phyloP scores from a whole-genome alignment of 805 yeast species.

The Monosporozyma solicola region DNA sequence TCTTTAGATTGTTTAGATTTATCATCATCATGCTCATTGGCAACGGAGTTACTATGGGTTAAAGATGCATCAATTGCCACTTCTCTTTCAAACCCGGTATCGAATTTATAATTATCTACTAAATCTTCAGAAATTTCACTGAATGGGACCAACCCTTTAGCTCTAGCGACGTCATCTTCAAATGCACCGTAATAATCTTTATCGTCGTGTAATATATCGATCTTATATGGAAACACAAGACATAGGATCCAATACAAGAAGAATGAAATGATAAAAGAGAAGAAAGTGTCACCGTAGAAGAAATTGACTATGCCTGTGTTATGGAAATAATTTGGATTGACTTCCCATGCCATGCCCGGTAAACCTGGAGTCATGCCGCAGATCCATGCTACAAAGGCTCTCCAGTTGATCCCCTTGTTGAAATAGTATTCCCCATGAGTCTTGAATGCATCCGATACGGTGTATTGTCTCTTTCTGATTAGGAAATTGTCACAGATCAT shows the following conservation, averaged over 20 bases:
- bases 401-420: slow-evolving; percentile 33
- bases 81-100: slow-evolving; percentile 1
- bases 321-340: slow-evolving; percentile 21
- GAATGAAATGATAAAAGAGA: slow-evolving; percentile 35
- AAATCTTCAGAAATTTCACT: slow-evolving; percentile 23
- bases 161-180: slow-evolving; percentile 30
- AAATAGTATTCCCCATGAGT: slow-evolving; percentile 31
- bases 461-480: slow-evolving; percentile 30
- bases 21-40: background rate
- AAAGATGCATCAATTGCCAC: background rate
- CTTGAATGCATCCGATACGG: slow-evolving; percentile 26
- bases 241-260: slow-evolving; percentile 31
- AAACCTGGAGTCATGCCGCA: slow-evolving; percentile 39
- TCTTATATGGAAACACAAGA: slow-evolving; percentile 31
- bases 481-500: slow-evolving; percentile 35
- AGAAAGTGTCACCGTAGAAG: slow-evolving; percentile 38
- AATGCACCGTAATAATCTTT: slow-evolving; percentile 35
- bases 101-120: slow-evolving; percentile 6
- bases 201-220: slow-evolving; percentile 31
- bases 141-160: slow-evolving; percentile 28
- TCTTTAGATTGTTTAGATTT: background rate
- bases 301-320: slow-evolving; percentile 34
- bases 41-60: background rate
- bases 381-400: slow-evolving; percentile 29
- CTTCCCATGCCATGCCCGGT: slow-evolving; percentile 39